Conservation (phyloP, 148 eudicot species). For the Linanthus parryae region DNA sequence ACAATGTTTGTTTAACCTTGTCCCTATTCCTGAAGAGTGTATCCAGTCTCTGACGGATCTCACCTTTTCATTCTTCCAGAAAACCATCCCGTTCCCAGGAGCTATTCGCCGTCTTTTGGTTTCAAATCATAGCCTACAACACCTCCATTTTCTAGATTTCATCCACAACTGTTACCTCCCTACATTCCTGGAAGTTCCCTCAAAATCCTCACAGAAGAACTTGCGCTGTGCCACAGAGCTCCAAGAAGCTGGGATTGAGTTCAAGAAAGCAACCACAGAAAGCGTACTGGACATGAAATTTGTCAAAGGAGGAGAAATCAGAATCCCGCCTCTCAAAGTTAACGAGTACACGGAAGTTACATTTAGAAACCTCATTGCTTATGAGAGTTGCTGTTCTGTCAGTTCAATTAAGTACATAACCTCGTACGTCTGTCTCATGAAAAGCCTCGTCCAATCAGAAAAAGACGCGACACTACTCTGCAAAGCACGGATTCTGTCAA, state of each 20-base stretch:
- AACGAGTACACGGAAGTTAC: slow-evolving; percentile 28
- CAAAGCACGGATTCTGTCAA: slow-evolving; percentile 16
- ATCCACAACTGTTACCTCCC: slow-evolving; percentile 43
- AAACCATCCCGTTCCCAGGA: slow-evolving; percentile 26
- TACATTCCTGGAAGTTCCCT: slow-evolving; percentile 14
- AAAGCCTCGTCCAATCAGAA: slow-evolving; percentile 18
- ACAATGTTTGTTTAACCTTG: slow-evolving; percentile 25
- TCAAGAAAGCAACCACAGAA: slow-evolving; percentile 15
- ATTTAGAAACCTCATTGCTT: slow-evolving; percentile 40
- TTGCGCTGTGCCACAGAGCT: neutral
- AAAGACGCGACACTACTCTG: slow-evolving; percentile 29
- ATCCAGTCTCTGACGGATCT: slow-evolving; percentile 26
- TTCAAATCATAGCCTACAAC: slow-evolving; percentile 26
- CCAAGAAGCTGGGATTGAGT: slow-evolving; percentile 4
- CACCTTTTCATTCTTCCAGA: slow-evolving; percentile 37
- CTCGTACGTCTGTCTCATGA: slow-evolving; percentile 36
- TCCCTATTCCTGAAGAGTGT: slow-evolving; percentile 30
- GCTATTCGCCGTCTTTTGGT: slow-evolving; percentile 18
- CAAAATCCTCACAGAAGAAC: neutral
- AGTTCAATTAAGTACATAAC: slow-evolving; percentile 35
- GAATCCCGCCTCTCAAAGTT: slow-evolving; percentile 34
- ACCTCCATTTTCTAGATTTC: slow-evolving; percentile 47
- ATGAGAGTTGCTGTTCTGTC: slow-evolving; percentile 26
- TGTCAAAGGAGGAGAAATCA: slow-evolving; percentile 15
- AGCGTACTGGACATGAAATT: slow-evolving; percentile 32